A percentile compares a stretch with the other conserved stretches of the same genome.
These are phyloP conservation scores for Gaeumannomyces tritici DNA, from an alignment of 2,329 filamentous ascomycete species.

Conservation along the genomic window DNA sequence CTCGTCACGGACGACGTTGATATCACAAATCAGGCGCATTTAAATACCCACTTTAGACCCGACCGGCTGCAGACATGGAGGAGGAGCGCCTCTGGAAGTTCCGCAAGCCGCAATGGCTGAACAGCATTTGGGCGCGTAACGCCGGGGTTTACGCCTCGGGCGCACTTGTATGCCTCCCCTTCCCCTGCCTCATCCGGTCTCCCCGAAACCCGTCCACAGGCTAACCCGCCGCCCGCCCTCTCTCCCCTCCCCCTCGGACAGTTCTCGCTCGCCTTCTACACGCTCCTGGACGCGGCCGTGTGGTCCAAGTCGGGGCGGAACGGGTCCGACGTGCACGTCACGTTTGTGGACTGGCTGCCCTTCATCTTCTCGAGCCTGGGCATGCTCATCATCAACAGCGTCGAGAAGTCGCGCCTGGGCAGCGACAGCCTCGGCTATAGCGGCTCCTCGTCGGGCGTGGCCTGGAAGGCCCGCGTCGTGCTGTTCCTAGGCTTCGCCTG, in stretches of 20 bases:
- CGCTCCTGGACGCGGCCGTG: slow-evolving; percentile 57
- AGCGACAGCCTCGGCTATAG: slow-evolving; percentile 49
- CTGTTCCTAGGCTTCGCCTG: slow-evolving; percentile 58
- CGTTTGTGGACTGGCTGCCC: slow-evolving; percentile 61
- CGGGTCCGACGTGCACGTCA: slow-evolving; percentile 51
- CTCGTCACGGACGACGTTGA: background rate
- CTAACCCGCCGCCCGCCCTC: no score
- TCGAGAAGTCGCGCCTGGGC: slow-evolving; percentile 56
- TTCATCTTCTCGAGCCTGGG: slow-evolving; percentile 57
- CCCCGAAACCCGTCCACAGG: no score
- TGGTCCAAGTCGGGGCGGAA: slow-evolving; percentile 55
- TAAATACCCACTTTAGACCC: background rate
- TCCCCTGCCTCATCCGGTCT: no score
- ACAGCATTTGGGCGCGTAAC: slow-evolving; percentile 53
- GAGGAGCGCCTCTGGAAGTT: slow-evolving; percentile 62
- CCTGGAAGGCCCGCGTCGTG: slow-evolving; percentile 60
- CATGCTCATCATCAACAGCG: slow-evolving; percentile 63
- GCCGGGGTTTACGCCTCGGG: slow-evolving; percentile 54
- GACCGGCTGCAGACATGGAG: background rate
- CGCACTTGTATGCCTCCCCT: slow-evolving; percentile 43
- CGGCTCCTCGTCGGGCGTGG: slow-evolving; percentile 39
- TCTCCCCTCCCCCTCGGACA: no score
- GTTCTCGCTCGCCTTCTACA: slow-evolving; percentile 62
- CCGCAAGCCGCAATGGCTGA: slow-evolving; percentile 55
- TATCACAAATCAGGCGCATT: background rate